Base-by-base conservation (phyloP, 495 filamentous ascomycete genomes). In the Paragyromitra xinjiangensis region DNA sequence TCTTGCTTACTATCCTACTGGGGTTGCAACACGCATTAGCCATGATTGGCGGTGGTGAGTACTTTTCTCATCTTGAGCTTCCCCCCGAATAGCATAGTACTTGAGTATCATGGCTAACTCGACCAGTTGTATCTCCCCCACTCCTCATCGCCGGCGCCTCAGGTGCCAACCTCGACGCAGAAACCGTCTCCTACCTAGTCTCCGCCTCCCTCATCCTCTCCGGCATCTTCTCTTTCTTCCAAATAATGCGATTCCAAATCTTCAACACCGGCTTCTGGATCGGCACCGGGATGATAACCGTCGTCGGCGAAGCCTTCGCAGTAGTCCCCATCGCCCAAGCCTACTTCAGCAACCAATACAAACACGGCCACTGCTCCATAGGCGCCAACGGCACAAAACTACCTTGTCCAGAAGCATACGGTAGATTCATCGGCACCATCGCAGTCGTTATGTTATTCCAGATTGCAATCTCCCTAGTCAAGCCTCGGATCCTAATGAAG, bases 361-460 rank as follows among this genome's bases (percentile, higher is more conserved):
- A 73, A n/a, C 55, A 74, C 12, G 84, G 84, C 2, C 76, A 67
- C 65, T 85, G 84, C 56, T 70, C 72, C 1, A 80, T 73, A 1
- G 67, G 55, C 22, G 64, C 69, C 7, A 71, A 82, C 55, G 84
- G 84, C 0, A 79, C 68, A 1, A 82, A 82, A 40, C 68, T 82
- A 0, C 84, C 84, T 8, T 85, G 84, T 34, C 84, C 82, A 2
- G 80, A 84, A 19, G 84, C 84, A 7, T 85, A 84, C 77, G 84
- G 84, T 1, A 80, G 79, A 5, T 72, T 83, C 19, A 71, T 85
- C 4, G 84, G 84, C 19, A 84, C 83, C 19, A 76, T 84, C 45
- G 69, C 84, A 80, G 86, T 78, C 82, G 86, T 80, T 76, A 84
- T 85, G 70, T 80, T 75, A 65, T 82, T 85, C 56, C 84, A 85